Percentiles rank a stretch among this genome's conserved stretches.
Conservation (phyloP, 192 early-diverging fungal genomes). For the Haplosporangium gracile region DNA sequence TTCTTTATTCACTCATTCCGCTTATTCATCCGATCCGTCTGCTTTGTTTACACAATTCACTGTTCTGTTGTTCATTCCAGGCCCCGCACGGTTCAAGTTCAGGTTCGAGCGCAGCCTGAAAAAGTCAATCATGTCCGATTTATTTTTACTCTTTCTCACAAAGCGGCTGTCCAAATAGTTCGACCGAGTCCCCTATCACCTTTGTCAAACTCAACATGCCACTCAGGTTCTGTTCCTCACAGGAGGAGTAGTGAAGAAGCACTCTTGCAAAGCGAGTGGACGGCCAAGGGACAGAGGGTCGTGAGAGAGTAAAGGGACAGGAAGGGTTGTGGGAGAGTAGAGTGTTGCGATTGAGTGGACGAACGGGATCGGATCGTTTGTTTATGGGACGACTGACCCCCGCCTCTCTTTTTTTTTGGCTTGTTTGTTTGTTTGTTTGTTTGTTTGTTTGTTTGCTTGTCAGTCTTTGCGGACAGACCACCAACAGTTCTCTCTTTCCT, state of each 20-base stretch:
- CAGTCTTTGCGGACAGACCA: background rate
- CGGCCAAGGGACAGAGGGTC: background rate
- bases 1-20: background rate
- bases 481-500: background rate
- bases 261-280: background rate
- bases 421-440: no score
- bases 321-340: background rate
- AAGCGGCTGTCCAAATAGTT: background rate
- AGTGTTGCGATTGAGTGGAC: background rate
- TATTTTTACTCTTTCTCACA: background rate
- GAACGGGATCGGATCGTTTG: background rate
- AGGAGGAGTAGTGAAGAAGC: background rate
- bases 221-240: background rate
- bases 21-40: background rate
- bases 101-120: constrained; percentile 10
- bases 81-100: constrained; percentile 37
- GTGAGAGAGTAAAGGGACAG: background rate
- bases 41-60: background rate
- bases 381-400: background rate
- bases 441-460: background rate
- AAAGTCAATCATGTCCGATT: background rate
- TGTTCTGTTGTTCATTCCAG: background rate
- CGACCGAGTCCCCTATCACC: background rate
- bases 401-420: no score
- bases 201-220: background rate